phyloP scores from a whole-genome alignment of 176 grass and related monocot genomes.

The Oryza rufipogon region DNA sequence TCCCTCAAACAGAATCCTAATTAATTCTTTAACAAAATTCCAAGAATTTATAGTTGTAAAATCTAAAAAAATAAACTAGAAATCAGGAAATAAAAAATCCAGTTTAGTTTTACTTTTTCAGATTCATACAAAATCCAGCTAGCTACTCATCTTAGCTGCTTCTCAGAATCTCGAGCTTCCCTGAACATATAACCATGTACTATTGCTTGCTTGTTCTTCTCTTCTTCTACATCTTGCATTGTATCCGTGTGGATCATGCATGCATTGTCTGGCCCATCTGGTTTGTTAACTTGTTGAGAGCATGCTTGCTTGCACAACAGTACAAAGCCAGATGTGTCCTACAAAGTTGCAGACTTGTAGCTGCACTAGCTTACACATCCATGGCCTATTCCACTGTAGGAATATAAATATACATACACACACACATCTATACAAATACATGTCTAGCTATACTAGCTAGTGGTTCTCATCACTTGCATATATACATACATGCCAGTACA shows the following conservation, averaged over 20 bases:
- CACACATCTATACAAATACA: background rate
- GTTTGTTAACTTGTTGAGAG: slow-evolving; percentile 26
- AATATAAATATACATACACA: background rate
- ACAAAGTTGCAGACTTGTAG: slow-evolving; percentile 10
- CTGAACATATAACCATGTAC: background rate
- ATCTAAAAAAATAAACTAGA: too few species aligned
- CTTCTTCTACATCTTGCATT: background rate
- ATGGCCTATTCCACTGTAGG: slow-evolving; percentile 33
- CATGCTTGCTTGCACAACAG: slow-evolving; percentile 18
- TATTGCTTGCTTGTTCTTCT: background rate
- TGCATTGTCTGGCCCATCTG: slow-evolving; percentile 37
- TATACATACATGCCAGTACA: slow-evolving; percentile 3
- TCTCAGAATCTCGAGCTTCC: too few species aligned
- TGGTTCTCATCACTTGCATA: background rate
- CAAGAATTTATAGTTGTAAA: too few species aligned
- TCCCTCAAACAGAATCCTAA: too few species aligned
- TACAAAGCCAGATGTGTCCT: slow-evolving; percentile 45
- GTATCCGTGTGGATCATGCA: background rate
- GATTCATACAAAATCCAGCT: too few species aligned
- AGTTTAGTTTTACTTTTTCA: too few species aligned
- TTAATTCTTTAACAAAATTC: too few species aligned
- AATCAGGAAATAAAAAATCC: too few species aligned
- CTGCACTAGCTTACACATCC: slow-evolving; percentile 44
- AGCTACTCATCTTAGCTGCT: too few species aligned
- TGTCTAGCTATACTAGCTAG: background rate